Evolutionary conservation across 305 asterid species (phyloP).

Genomic region (Fraxinus dipetala): DNA sequence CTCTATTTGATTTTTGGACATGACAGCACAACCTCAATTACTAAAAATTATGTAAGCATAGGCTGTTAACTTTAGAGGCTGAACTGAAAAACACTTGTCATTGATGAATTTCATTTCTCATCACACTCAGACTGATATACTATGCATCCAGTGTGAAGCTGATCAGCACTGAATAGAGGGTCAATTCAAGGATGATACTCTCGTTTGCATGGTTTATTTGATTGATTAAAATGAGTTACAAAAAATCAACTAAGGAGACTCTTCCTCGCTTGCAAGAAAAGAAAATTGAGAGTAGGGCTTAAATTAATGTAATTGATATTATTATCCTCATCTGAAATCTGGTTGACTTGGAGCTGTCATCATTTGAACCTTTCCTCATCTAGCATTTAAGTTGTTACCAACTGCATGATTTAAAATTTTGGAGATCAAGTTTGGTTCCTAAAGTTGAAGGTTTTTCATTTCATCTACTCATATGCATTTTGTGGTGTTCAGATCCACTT

Average conservation of each 20-base stretch:
- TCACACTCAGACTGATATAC: background rate
- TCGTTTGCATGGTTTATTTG: background rate
- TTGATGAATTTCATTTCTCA: background rate
- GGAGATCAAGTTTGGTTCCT: background rate
- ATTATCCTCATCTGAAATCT: background rate
- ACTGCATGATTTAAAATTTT: background rate
- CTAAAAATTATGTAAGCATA: background rate
- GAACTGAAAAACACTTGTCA: background rate
- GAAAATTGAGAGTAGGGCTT: background rate
- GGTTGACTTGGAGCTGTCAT: background rate
- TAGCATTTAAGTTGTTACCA: background rate
- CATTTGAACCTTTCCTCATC: background rate
- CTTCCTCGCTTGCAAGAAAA: background rate
- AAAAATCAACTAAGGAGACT: background rate
- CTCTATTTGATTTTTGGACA: background rate
- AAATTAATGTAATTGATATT: background rate
- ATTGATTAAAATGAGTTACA: background rate
- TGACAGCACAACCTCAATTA: background rate
- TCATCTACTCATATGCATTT: slow-evolving; percentile 6
- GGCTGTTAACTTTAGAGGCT: background rate
- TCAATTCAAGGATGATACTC: background rate
- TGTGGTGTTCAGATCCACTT: slow-evolving; percentile 67
- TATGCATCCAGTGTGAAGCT: background rate
- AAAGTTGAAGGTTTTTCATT: slow-evolving; percentile 13
- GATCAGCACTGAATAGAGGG: background rate